Base-by-base conservation (phyloP, 352 stramenopile genomes). In the Phytopythium vexans region DNA sequence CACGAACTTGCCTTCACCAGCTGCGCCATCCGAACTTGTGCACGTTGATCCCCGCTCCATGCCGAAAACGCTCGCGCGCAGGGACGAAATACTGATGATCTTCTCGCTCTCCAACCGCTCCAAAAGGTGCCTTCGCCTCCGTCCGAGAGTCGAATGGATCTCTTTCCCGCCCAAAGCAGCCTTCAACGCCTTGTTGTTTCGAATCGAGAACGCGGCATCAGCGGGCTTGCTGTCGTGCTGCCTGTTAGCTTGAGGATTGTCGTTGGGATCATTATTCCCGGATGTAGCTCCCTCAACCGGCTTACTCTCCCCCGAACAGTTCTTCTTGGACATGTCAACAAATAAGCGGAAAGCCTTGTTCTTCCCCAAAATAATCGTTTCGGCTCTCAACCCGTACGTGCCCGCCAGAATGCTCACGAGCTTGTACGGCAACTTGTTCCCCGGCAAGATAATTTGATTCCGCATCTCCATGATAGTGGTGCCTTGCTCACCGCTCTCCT, bases 321-420 rank as follows among this genome's bases (percentile, higher is more conserved):
- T 27, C 35, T 34, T 8, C 35, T 43, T 44, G 10, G 47, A 12
- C 15, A 36, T 15, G 47, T 76, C 55, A 9, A 83, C 52, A 35
- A 84, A 93, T 14, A 93, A 48, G 34, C 79, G 74, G 33, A 89
- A 93, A 40, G 78, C 82, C 44, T 89, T 88, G 58, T 90, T 91
- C 56, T 93, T 93, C 16, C 82, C 80, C 50, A 89, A 41, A 33
- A 93, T 88, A 52, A 91, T 80, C 32, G 74, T 74, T 54, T 91
- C 78, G 6, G 80, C 82, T 49, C 77, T 74, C n/a, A 93, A 44
- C 14, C 68, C 81, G 52, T 93, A 93, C 45, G 74, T 85, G 1
- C 73, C 74, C 0, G 81, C 82, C 27, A 91, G 49, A 2, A 89
- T 70, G 35, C 74, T 74, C 47, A 91, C 68, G 12, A 93, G 52